Evolutionary conservation across 331 rosid genomes (phyloP), one percentile per base, ranked within the genome.

Genomic region (Prunus yedoensis): DNA sequence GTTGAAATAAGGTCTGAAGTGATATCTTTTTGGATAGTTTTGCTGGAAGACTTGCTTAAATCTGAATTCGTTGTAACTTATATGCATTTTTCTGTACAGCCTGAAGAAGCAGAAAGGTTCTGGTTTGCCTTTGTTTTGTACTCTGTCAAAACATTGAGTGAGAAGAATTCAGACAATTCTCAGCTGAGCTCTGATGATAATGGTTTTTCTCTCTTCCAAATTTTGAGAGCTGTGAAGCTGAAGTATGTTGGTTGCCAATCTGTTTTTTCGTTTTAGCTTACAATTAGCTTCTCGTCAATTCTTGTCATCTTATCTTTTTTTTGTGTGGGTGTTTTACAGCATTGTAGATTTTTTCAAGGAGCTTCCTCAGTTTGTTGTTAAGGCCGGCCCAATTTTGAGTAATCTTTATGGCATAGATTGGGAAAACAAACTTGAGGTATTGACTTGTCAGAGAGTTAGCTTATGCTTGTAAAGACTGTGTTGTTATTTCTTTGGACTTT

Each of bases 371-470:
- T 91, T 86, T 88, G 83, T 91, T 69, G 96, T 87, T 6, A 94
- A 90, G 83, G 96, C 97, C 38, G 93, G 96, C 81, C 83, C 93
- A 68, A 82, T 85, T 77, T 79, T 94, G 66, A 90, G 90, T 75
- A 74, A 75, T 75, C 35, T 82, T 43, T 90, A 88, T 78, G 98
- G 98, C 63, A 30, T 82, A 7, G 98, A 94, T 84, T 94, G 98
- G 98, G 97, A 94, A 75, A 87, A 65, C 81, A 91, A 87, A 87
- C 94, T 94, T 30, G 90, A 91, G 98, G 98, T 91, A 87, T 74
- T 66, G 45, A 51, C 53, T 68, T 51, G 23, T 20, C 60, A 16
- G 61, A 61, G 64, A 69, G 28, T 68, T 59, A 35, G 66, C 53
- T 67, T 85, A 64, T 30, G 23, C 74, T 75, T 81, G 49, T 74